Conservation (phyloP, 2,329 filamentous ascomycete genomes). For the Diaporthe ampelina region DNA sequence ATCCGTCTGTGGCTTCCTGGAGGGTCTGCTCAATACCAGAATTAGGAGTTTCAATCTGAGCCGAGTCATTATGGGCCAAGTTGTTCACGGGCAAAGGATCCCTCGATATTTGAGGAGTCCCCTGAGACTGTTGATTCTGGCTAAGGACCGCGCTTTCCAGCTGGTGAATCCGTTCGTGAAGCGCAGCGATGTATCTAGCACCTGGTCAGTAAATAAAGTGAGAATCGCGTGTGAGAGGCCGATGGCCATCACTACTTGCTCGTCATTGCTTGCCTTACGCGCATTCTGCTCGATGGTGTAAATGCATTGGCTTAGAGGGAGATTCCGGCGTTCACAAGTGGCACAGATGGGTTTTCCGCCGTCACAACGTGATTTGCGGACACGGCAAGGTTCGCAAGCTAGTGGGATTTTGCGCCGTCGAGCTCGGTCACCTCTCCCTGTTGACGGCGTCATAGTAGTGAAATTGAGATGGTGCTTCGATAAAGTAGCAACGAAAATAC, state of each 20-base stretch:
- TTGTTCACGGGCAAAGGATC: neutral
- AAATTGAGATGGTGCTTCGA: neutral
- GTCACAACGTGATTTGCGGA: constrained; percentile 58
- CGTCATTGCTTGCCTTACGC: constrained; percentile 53
- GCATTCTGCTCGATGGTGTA: constrained; percentile 54
- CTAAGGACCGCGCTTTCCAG: neutral
- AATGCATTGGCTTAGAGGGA: constrained; percentile 52
- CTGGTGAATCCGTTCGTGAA: constrained; percentile 6
- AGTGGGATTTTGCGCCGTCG: constrained; percentile 48
- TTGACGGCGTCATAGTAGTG: neutral
- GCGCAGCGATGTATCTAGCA: constrained; percentile 1
- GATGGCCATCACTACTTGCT: constrained; percentile 43
- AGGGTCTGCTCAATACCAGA: neutral
- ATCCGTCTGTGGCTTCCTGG: neutral
- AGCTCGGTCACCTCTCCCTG: neutral
- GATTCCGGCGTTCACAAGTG: constrained; percentile 54
- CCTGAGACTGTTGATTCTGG: neutral
- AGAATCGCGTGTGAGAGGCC: neutral
- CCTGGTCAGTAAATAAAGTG: neutral
- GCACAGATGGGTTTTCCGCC: constrained; percentile 60
- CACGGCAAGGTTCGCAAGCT: constrained; percentile 58
- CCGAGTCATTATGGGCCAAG: neutral
- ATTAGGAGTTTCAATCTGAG: neutral
- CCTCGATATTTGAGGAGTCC: neutral
- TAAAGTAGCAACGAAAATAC: neutral